Percentiles rank a stretch among this genome's conserved stretches.
phyloP scores from a whole-genome alignment of 106 monocot genomes.

The Posidonia australis region DNA sequence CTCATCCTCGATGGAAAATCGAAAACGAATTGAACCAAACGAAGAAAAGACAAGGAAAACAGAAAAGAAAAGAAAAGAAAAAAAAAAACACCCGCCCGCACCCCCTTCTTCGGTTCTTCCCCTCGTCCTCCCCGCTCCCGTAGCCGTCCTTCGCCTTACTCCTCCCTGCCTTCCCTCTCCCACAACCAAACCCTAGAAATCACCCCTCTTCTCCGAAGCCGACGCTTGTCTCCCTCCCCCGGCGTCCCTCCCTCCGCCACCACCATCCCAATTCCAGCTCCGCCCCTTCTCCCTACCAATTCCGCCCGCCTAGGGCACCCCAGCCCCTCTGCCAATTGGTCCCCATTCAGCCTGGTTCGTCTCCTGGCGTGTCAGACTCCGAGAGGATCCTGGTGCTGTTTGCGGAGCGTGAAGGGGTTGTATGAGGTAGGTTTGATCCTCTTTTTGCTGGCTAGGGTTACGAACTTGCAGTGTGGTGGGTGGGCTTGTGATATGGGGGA shows the following conservation, averaged over 20 bases:
- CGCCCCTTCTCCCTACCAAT: background rate
- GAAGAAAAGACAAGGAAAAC: background rate
- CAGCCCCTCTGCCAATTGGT: too few species aligned
- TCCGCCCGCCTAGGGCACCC: background rate
- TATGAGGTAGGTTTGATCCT: too few species aligned
- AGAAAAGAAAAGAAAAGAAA: background rate
- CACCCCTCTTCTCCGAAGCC: background rate
- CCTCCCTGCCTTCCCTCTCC: conserved; percentile 4
- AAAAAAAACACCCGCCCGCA: conserved; percentile 1
- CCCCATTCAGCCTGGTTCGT: too few species aligned
- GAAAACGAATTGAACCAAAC: background rate
- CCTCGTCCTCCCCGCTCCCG: background rate
- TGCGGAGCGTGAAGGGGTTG: too few species aligned
- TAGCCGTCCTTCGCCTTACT: background rate
- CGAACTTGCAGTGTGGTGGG: too few species aligned
- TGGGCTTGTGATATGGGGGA: too few species aligned
- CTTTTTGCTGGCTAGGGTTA: too few species aligned
- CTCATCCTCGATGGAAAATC: background rate
- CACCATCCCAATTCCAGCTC: background rate
- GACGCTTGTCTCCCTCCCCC: background rate
- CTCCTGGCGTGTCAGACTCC: too few species aligned
- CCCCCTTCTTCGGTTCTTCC: background rate
- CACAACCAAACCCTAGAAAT: background rate
- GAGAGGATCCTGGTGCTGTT: too few species aligned
- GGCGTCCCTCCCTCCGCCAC: background rate